These are phyloP conservation scores for Pythium biforme DNA, from an alignment of 352 stramenopile species.

Conservation along the genomic window DNA sequence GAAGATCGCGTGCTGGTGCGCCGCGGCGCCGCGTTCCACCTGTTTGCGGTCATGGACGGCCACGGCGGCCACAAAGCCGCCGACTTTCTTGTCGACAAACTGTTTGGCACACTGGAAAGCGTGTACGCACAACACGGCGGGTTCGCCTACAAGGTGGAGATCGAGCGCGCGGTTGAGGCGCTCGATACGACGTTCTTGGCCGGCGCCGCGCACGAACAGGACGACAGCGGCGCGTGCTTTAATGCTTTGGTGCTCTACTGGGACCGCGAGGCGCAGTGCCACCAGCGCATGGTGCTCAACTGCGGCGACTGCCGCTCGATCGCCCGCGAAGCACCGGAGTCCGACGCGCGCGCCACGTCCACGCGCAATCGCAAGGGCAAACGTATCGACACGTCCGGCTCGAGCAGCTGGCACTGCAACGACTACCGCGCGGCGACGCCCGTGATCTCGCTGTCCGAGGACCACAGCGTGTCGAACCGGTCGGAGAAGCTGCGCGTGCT, in stretches of 20 bases:
- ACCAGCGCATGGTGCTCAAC: constrained; percentile 65
- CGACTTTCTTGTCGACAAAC: constrained; percentile 50
- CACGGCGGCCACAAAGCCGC: constrained; percentile 61
- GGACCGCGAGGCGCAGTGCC: constrained; percentile 31
- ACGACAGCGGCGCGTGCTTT: constrained; percentile 70
- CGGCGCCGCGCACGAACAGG: constrained; percentile 34
- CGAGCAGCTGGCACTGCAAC: constrained; percentile 12
- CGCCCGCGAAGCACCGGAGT: constrained; percentile 34
- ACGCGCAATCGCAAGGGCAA: neutral
- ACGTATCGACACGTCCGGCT: neutral
- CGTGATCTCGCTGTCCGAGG: constrained; percentile 41
- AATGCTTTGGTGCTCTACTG: constrained; percentile 53
- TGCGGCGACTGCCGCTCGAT: constrained; percentile 73
- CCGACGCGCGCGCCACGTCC: too few relatives aligned
- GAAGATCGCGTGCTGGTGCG: constrained; percentile 64
- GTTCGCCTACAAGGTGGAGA: constrained; percentile 21
- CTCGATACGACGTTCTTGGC: constrained; percentile 49
- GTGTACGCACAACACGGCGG: constrained; percentile 29
- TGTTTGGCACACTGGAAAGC: constrained; percentile 46
- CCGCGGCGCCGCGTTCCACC: constrained; percentile 50
- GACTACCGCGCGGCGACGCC: constrained; percentile 13
- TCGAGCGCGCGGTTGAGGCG: constrained; percentile 42
- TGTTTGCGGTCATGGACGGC: constrained; percentile 75
- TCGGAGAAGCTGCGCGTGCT: constrained; percentile 62
- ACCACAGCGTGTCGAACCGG: constrained; percentile 71